Evolutionary conservation across 805 yeast species (phyloP).

Genomic region (Candida awuae): DNA sequence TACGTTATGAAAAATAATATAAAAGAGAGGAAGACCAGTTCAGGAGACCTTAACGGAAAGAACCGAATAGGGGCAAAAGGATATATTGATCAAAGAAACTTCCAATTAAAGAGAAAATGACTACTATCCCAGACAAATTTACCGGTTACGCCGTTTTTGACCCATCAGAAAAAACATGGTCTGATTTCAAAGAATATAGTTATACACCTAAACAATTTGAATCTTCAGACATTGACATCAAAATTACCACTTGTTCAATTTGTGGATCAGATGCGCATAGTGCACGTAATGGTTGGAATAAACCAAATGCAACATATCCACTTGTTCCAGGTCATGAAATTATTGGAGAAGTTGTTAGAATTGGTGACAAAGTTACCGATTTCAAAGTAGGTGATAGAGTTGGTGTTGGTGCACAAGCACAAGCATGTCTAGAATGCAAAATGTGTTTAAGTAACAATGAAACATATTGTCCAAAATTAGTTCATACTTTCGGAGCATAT

Average conservation of each 20-base stretch:
- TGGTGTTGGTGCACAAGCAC: constrained; percentile 69
- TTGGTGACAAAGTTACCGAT: constrained; percentile 49
- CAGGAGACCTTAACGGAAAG: no score
- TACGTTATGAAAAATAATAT: no score
- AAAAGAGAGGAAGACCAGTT: no score
- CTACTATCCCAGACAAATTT: constrained; percentile 28
- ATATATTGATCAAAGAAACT: neutral
- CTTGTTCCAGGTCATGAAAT: constrained; percentile 56
- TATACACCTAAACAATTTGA: constrained; percentile 32
- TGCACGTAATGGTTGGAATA: constrained; percentile 41
- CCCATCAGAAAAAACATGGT: constrained; percentile 27
- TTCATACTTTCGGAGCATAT: constrained; percentile 30
- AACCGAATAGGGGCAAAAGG: neutral
- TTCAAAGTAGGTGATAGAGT: constrained; percentile 65
- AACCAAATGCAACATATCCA: constrained; percentile 25
- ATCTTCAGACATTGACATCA: constrained; percentile 37
- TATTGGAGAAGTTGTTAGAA: constrained; percentile 47
- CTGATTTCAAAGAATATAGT: constrained; percentile 23
- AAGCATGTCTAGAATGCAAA: constrained; percentile 51
- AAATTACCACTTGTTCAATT: constrained; percentile 40
- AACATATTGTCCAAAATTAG: constrained; percentile 30
- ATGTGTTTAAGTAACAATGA: constrained; percentile 51
- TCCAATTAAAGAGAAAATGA: no score
- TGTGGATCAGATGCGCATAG: constrained; percentile 57
- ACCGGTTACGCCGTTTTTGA: constrained; percentile 33